Evolutionary conservation across 495 filamentous ascomycete genomes (phyloP), one percentile per base, ranked within the genome.

Genomic region (Cercophora sp.): DNA sequence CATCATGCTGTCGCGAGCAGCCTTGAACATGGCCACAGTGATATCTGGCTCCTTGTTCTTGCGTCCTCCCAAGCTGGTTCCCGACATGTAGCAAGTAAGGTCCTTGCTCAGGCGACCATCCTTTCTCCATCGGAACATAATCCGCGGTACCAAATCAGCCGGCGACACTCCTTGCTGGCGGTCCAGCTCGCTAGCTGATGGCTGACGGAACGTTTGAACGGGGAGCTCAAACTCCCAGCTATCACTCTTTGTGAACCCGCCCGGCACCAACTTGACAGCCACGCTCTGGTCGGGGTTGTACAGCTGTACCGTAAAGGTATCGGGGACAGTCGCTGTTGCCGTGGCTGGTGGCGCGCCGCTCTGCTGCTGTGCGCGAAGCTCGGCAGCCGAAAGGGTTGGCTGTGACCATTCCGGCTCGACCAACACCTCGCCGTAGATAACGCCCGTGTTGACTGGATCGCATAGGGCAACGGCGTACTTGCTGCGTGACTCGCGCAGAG

Each of bases 141-240:
- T 72, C 55, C 86, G 87, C 6, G 91, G 91, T 0, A 88, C 87
- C 37, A 84, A 69, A 36, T 84, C 85, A 27, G 85, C 82, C 3
- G 76, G 77, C 9, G 80, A 76, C 0, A n/a, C 8, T 22, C 84
- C 86, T 57, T 88, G 84, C 52, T 74, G 78, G 53, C 84, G 86
- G 68, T 98, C 93, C 1, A 98, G 68, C 25, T 76, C 77, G 8
- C 87, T 90, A 0, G 75, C 69, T 0, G 87, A 91, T 0, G 93
- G 93, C 47, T 83, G 78, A 4, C 85, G 78, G 66, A 98, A 98
- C 36, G 84, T 86, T 47, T 82, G 82, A 62, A 91, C 84, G 0
- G 93, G 93, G 75, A 98, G 85, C 62, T 91, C 88, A 67, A 98
- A 98, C 50, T 91, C 88, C 84, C 91, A 98, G 42, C 78, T 79